phyloP scores from a whole-genome alignment of 345 rosid species.

The Mallotus nudiflorus region DNA sequence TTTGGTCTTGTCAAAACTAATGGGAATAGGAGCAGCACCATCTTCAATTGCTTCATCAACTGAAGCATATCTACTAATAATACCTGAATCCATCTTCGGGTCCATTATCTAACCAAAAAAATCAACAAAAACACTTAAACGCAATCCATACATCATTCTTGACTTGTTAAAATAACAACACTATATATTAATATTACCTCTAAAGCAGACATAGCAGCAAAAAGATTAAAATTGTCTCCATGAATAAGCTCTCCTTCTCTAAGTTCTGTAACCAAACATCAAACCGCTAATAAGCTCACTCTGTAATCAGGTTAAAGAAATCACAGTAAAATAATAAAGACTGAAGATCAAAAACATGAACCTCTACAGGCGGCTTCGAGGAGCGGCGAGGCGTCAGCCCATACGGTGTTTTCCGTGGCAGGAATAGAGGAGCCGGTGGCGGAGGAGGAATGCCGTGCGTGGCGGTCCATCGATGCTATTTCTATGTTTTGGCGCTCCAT shows the following conservation, averaged over 20 bases:
- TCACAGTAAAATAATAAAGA: background rate
- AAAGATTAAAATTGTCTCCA: conserved; percentile 91
- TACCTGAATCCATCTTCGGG: conserved; percentile 99
- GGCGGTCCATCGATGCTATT: conserved; percentile 30
- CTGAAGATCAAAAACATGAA: conserved; percentile 6
- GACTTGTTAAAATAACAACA: too few species aligned
- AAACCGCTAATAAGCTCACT: background rate
- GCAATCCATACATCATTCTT: too few species aligned
- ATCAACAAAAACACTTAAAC: conserved; percentile 4
- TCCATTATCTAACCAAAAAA: conserved; percentile 91
- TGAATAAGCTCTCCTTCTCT: conserved; percentile 81
- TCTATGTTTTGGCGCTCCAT: conserved; percentile 23
- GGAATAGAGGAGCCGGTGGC: conserved; percentile 52
- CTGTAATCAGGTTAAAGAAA: background rate
- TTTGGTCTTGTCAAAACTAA: conserved; percentile 59
- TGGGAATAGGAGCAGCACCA: conserved; percentile 83
- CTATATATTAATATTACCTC: too few species aligned
- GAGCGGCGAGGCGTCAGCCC: conserved; percentile 82
- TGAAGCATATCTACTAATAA: conserved; percentile 71
- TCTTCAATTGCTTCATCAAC: conserved; percentile 91
- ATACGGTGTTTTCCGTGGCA: conserved; percentile 58
- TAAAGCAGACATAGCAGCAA: conserved; percentile 97
- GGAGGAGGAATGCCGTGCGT: conserved; percentile 24
- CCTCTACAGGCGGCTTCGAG: conserved; percentile 70
- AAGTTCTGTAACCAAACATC: conserved; percentile 46